A percentile compares a stretch with the other conserved stretches of the same genome.
phyloP scores from a whole-genome alignment of 176 grass and related monocot genomes.

The Oryza rufipogon region DNA sequence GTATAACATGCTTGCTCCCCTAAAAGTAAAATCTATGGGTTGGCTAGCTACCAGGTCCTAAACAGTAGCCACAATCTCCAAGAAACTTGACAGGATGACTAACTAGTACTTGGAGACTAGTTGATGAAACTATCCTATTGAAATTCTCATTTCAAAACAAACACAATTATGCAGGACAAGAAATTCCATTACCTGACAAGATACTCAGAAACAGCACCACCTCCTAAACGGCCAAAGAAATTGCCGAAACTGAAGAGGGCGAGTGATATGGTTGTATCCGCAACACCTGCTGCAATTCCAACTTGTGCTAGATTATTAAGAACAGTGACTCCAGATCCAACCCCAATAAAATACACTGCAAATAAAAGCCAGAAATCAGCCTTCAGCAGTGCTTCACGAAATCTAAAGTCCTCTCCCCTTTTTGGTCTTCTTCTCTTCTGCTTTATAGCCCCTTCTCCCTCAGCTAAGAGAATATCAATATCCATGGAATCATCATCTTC shows the following conservation, averaged over 20 bases:
- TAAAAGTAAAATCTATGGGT: background rate
- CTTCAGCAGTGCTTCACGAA: constrained; percentile 83
- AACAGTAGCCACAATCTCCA: background rate
- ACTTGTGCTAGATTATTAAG: constrained; percentile 95
- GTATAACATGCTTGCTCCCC: background rate
- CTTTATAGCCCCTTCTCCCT: constrained; percentile 85
- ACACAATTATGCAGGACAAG: background rate
- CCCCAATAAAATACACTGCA: constrained; percentile 72
- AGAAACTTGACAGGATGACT: constrained; percentile 14
- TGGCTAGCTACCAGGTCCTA: background rate
- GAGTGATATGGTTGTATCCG: constrained; percentile 72
- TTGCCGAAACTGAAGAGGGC: constrained; percentile 95
- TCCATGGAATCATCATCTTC: constrained; percentile 68
- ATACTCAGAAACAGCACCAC: constrained; percentile 72
- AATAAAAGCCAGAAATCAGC: constrained; percentile 98
- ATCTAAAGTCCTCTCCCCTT: constrained; percentile 92
- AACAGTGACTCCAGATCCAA: constrained; percentile 89
- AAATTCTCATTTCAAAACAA: background rate
- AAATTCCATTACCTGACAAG: constrained; percentile 71
- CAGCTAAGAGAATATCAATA: constrained; percentile 81
- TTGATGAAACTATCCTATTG: background rate
- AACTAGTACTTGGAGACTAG: background rate
- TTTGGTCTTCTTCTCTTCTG: constrained; percentile 75
- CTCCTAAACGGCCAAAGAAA: constrained; percentile 86
- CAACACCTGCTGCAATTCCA: constrained; percentile 75